Percentiles rank a stretch among this genome's conserved stretches.
Conservation (phyloP, 805 yeast genomes). For the Candida railenensis region DNA sequence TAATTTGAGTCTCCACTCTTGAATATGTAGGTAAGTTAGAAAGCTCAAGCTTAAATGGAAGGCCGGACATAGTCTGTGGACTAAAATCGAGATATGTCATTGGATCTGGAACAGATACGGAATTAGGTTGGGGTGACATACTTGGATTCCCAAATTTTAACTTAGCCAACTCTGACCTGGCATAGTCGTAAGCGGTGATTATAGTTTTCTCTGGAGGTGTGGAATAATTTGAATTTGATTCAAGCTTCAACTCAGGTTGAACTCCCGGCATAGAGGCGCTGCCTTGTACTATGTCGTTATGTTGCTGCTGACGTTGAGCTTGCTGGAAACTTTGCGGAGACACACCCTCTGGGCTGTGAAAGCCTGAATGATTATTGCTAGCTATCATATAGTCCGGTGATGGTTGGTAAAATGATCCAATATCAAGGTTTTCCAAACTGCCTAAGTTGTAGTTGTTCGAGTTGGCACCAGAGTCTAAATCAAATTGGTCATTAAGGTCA, state of each 20-base stretch:
- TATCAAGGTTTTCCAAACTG: neutral
- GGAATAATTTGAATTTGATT: neutral
- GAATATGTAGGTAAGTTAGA: constrained; percentile 74
- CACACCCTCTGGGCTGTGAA: constrained; percentile 4
- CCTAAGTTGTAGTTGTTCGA: neutral
- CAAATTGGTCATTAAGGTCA: neutral
- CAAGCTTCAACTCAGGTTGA: neutral
- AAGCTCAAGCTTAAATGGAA: constrained; percentile 53
- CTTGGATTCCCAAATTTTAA: constrained; percentile 51
- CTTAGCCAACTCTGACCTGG: constrained; percentile 39
- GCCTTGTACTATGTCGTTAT: neutral
- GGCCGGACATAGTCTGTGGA: constrained; percentile 28
- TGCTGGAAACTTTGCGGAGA: neutral
- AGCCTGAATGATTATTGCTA: constrained; percentile 1
- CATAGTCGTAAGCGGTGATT: constrained; percentile 3
- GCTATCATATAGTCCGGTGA: neutral
- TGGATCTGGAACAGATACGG: constrained; percentile 30
- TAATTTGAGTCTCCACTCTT: constrained; percentile 95
- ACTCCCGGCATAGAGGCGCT: neutral
- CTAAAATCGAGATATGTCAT: constrained; percentile 36
- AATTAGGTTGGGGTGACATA: constrained; percentile 36
- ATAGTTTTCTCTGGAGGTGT: constrained; percentile 1
- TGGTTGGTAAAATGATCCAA: constrained; percentile 1
- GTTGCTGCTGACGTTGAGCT: neutral
- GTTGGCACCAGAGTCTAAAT: neutral